Percentiles rank a stretch among this genome's conserved stretches.
These are phyloP conservation scores for Aspergillus coremiiformis DNA, from an alignment of 495 filamentous ascomycete species.

Conservation along the genomic window DNA sequence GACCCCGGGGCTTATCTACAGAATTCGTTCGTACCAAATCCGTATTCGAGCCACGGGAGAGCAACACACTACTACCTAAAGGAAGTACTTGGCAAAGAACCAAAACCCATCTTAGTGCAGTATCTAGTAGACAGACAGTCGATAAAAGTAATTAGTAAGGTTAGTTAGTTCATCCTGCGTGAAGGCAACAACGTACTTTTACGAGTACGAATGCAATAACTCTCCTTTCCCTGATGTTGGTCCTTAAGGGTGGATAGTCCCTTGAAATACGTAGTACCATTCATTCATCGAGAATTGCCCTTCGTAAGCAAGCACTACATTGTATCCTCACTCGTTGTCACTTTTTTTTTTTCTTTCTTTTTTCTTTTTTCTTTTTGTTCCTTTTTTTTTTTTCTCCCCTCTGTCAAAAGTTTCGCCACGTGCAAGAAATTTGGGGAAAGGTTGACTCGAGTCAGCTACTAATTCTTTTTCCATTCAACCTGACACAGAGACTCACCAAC, in stretches of 20 bases:
- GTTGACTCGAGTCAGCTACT: slow-evolving; percentile 1
- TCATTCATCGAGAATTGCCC: too few species aligned
- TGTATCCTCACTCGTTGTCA: too few species aligned
- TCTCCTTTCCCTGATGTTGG: background rate
- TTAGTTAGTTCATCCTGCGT: background rate
- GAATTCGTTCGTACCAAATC: background rate
- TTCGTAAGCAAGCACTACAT: too few species aligned
- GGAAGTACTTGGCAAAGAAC: background rate
- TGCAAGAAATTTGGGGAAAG: background rate
- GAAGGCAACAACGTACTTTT: background rate
- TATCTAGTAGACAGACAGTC: too few species aligned
- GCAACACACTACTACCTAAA: background rate
- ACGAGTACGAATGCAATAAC: background rate
- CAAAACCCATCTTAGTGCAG: background rate
- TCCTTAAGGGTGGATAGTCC: background rate
- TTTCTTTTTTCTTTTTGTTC: background rate
- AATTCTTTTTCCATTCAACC: background rate
- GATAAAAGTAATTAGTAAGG: background rate
- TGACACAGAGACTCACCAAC: slow-evolving; percentile 4
- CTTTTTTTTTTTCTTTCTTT: background rate
- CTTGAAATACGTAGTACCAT: too few species aligned
- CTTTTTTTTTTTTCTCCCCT: background rate
- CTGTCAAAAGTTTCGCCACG: slow-evolving; percentile 4
- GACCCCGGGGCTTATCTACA: background rate
- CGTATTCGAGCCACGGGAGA: background rate